phyloP scores from a whole-genome alignment of 495 filamentous ascomycete genomes.

The Annulohypoxylon stygium region DNA sequence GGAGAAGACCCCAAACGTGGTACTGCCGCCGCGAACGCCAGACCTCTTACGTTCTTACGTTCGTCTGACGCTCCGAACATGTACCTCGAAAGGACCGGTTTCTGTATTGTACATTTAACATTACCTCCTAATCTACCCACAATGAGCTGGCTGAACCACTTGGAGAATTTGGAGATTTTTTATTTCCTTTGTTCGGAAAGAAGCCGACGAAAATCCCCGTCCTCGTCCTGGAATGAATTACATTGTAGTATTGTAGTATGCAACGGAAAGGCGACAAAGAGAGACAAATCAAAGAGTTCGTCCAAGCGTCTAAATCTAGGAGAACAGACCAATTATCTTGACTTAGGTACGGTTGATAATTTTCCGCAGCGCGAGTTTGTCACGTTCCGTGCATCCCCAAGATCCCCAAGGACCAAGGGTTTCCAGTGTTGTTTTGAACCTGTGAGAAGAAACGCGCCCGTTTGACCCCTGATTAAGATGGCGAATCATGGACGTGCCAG shows the following conservation, averaged over 20 bases:
- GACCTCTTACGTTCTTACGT: constrained; percentile 19
- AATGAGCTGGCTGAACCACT: constrained; percentile 5
- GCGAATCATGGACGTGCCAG: constrained; percentile 43
- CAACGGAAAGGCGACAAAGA: constrained; percentile 1
- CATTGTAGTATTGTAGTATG: neutral
- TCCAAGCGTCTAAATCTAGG: constrained; percentile 16
- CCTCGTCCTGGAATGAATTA: constrained; percentile 14
- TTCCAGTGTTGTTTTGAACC: constrained; percentile 49
- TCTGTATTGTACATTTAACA: too few species aligned
- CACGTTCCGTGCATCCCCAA: constrained; percentile 39
- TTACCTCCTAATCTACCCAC: neutral
- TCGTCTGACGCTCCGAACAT: constrained; percentile 29
- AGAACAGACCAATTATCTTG: constrained; percentile 32
- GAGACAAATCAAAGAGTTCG: neutral
- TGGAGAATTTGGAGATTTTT: constrained; percentile 31
- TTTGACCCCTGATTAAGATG: constrained; percentile 24
- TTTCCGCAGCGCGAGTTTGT: constrained; percentile 36
- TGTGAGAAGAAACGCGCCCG: constrained; percentile 46
- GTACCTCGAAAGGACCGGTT: constrained; percentile 1
- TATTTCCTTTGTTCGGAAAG: constrained; percentile 25
- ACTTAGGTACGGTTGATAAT: neutral
- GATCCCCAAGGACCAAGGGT: neutral
- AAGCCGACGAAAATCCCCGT: constrained; percentile 35
- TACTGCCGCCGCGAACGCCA: constrained; percentile 32
- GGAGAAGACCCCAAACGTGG: constrained; percentile 23